Conservation (phyloP, 2,329 filamentous ascomycete species). For the Arthrinium puccinioides region DNA sequence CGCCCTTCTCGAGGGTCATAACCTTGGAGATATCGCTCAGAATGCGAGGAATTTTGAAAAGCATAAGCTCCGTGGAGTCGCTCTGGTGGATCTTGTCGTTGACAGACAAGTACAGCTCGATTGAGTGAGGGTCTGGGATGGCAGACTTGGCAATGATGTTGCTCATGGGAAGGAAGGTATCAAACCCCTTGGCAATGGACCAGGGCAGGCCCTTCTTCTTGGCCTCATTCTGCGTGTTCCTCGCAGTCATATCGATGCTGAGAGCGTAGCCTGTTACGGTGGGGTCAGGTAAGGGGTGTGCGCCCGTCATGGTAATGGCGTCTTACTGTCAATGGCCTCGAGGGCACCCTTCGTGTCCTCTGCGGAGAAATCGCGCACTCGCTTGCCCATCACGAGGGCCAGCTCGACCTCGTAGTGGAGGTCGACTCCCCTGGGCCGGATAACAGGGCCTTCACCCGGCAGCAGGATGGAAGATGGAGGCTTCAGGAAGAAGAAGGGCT, state of each 20-base stretch:
- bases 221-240: conserved; percentile 91
- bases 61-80: conserved; percentile 89
- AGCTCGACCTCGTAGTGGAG: conserved; percentile 96
- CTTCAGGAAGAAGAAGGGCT: conserved; percentile 99
- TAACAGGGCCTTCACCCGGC: conserved; percentile 69
- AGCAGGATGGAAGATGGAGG: conserved; percentile 79
- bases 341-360: conserved; percentile 70
- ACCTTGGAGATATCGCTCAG: conserved; percentile 89
- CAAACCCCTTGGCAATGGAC: conserved; percentile 95
- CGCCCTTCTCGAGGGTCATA: conserved; percentile 87
- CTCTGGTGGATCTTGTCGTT: conserved; percentile 72
- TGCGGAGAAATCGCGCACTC: conserved; percentile 65
- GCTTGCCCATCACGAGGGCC: conserved; percentile 80
- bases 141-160: conserved; percentile 70
- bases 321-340: conserved; percentile 71
- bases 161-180: conserved; percentile 90
- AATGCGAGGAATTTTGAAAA: conserved; percentile 82
- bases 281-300: conserved; percentile 3
- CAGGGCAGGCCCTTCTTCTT: conserved; percentile 96
- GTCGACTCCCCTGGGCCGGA: conserved; percentile 74
- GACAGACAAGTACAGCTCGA: conserved; percentile 78
- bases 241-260: conserved; percentile 94
- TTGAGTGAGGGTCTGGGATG: conserved; percentile 82
- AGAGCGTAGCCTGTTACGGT: conserved; percentile 65
- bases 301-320: background rate